Base-by-base conservation (phyloP, 306 rosid species). In the Rosa persica region DNA sequence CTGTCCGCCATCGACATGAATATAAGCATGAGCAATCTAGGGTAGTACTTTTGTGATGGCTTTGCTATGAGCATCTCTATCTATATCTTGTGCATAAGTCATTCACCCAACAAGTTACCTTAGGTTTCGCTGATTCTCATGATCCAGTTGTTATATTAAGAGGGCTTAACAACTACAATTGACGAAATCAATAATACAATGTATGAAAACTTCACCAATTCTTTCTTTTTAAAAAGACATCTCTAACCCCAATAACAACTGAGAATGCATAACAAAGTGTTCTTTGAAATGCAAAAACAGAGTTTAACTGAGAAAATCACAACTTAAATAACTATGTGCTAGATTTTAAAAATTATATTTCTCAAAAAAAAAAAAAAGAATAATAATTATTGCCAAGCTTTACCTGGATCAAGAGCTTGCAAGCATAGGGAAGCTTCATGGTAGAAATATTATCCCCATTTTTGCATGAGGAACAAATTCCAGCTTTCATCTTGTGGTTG, bases 381-480 rank as follows among this genome's bases (percentile, higher is more conserved):
- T 36, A 30, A 62, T 62, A 62, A 12, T 16, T 5, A 64, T 46
- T 70, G 23, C 13, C 27, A n/a, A 16, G 49, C 16, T 22, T 42
- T 76, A 93, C 97, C 95, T 95, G 98, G 78, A 95, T 87, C 81
- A 95, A 85, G 82, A 95, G 98, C 84, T 92, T 95, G 93, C 98
- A 95, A 23, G 98, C 96, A 77, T 95, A 95, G n/a, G 98, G 98
- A 46, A 95, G 89, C 81, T 89, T 91, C 93, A 91, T 78, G 67
- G 90, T 88, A 30, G 92, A 95, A 46, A 95, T 89, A 39, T 86
- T 87, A n/a, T 92, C 91, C 66, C 98, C 97, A 36, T 86, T 95
- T 83, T 91, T 92, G 82, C 98, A 95, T 4, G 87, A 88, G 51
- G 98, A 89, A 86, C 98, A 92, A 22, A 95, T 64, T 72, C 93